phyloP scores from a whole-genome alignment of 1,284 basidiomycete genomes.

The Quambalaria eucalypti region DNA sequence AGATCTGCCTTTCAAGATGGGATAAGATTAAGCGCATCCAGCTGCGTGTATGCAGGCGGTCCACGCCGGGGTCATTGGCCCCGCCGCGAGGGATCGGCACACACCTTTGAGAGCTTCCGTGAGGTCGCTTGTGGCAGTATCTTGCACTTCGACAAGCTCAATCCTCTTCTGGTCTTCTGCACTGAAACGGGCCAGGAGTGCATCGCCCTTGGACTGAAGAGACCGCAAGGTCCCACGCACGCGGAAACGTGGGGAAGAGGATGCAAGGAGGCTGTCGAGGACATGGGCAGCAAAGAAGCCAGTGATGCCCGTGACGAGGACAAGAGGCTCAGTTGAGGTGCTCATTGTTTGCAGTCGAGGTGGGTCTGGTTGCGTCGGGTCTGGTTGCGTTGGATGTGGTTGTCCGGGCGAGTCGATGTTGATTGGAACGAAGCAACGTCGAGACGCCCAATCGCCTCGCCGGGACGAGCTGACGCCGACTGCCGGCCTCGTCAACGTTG shows the following conservation, averaged over 20 bases:
- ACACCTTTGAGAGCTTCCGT: slow-evolving; percentile 34
- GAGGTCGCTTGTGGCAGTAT: slow-evolving; percentile 43
- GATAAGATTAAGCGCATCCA: too few species aligned
- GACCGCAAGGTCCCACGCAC: slow-evolving; percentile 35
- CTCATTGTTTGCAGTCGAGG: background rate
- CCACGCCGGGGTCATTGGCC: too few species aligned
- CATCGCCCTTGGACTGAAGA: slow-evolving; percentile 21
- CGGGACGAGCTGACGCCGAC: too few species aligned
- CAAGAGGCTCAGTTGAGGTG: slow-evolving; percentile 6
- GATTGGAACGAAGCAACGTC: too few species aligned
- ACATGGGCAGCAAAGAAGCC: slow-evolving; percentile 37
- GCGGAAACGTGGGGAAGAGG: slow-evolving; percentile 19
- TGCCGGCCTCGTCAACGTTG: too few species aligned
- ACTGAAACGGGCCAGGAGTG: slow-evolving; percentile 19
- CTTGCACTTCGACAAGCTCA: slow-evolving; percentile 38
- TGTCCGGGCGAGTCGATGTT: too few species aligned
- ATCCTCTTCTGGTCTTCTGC: slow-evolving; percentile 19
- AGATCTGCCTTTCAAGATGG: too few species aligned
- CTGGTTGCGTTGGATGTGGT: too few species aligned
- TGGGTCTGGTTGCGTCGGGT: too few species aligned
- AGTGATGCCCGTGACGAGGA: slow-evolving; percentile 35
- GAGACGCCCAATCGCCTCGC: too few species aligned
- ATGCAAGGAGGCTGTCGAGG: slow-evolving; percentile 27
- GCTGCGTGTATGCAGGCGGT: too few species aligned
- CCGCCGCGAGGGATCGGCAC: too few species aligned